Evolutionary conservation across 2,329 filamentous ascomycete species (phyloP).

Genomic region (Trichoderma harzianum): DNA sequence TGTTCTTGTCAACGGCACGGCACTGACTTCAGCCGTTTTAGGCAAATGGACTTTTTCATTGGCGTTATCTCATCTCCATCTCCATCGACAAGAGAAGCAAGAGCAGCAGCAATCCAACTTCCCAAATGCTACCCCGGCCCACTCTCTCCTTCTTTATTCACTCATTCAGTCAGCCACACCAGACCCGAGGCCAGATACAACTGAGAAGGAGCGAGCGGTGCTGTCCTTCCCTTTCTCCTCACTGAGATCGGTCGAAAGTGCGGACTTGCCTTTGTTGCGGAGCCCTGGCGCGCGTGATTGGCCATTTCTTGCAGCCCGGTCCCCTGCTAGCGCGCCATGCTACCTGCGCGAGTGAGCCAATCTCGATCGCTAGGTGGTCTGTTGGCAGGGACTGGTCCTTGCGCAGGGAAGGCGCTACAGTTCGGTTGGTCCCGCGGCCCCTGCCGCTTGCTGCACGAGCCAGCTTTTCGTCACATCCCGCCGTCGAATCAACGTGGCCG

Average conservation of each 20-base stretch:
- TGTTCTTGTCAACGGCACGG: background rate
- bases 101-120: background rate
- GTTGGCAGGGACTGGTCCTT: constrained; percentile 25
- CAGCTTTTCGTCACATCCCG: constrained; percentile 42
- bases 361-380: constrained; percentile 37
- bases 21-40: background rate
- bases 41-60: background rate
- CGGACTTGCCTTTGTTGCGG: constrained; percentile 10
- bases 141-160: constrained; percentile 8
- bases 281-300: constrained; percentile 17
- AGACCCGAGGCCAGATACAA: background rate
- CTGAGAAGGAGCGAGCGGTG: background rate
- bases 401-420: constrained; percentile 35
- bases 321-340: constrained; percentile 6
- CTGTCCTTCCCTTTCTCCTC: background rate
- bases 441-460: constrained; percentile 44
- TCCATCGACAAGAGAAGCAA: background rate
- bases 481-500: constrained; percentile 36
- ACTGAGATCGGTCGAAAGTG: constrained; percentile 12
- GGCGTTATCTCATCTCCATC: background rate
- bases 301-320: background rate
- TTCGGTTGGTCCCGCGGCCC: constrained; percentile 47
- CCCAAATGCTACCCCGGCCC: constrained; percentile 4
- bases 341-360: constrained; percentile 37
- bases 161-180: constrained; percentile 1